Evolutionary conservation across 2,329 filamentous ascomycete species (phyloP).

Genomic region (Pseudocercospora fuligena): DNA sequence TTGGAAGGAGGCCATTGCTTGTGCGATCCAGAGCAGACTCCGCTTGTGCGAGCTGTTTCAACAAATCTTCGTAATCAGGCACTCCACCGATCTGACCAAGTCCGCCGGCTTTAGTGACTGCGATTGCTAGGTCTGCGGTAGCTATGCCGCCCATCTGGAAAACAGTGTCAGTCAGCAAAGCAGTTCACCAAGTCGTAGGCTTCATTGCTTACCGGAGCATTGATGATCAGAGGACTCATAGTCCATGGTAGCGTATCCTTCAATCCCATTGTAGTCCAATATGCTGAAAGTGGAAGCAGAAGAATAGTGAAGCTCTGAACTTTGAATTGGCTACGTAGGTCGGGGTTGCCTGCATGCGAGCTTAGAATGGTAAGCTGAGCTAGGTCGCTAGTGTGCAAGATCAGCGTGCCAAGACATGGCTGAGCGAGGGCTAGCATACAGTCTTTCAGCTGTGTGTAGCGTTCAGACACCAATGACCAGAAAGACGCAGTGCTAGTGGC

Average conservation of each 20-base stretch:
- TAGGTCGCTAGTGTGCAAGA: not conserved
- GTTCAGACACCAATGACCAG: not conserved
- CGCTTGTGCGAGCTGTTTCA: constrained; percentile 25
- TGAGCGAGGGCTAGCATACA: not conserved
- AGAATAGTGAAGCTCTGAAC: not conserved
- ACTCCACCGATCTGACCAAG: constrained; percentile 52
- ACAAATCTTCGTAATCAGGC: constrained; percentile 32
- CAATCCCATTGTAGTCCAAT: constrained; percentile 5
- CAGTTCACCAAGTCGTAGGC: not conserved
- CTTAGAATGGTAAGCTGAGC: not conserved
- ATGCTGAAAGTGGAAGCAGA: not conserved
- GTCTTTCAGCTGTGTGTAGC: not conserved
- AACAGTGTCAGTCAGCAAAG: not conserved
- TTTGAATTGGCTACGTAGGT: not conserved
- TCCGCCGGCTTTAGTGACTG: constrained; percentile 60
- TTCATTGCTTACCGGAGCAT: constrained; percentile 27
- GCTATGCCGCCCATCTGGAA: constrained; percentile 52
- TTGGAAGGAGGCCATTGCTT: constrained; percentile 45
- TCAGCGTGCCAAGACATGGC: constrained; percentile 2
- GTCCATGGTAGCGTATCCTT: constrained; percentile 24
- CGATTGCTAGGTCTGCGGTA: constrained; percentile 60
- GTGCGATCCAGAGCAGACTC: constrained; percentile 16
- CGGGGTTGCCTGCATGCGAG: not conserved
- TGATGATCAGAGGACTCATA: constrained; percentile 27
- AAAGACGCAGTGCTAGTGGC: not conserved